phyloP scores from a whole-genome alignment of 2,329 filamentous ascomycete species.

The Beauveria australis region DNA sequence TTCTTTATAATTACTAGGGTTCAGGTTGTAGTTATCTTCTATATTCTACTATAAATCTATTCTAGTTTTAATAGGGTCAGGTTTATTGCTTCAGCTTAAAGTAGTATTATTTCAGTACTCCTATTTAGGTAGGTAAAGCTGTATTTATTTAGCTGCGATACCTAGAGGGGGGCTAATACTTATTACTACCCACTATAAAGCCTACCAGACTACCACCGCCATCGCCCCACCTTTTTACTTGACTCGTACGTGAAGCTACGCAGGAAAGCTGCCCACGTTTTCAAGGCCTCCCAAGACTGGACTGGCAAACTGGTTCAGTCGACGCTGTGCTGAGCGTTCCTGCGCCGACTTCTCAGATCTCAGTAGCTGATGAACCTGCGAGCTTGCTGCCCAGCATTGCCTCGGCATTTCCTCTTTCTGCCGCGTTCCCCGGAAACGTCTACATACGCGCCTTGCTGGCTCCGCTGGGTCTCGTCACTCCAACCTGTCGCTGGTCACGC shows the following conservation, averaged over 20 bases:
- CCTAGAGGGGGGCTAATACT: no score
- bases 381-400: background rate
- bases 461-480: background rate
- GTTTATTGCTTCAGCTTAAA: no score
- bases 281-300: background rate
- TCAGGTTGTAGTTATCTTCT: no score
- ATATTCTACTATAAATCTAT: no score
- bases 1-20: no score
- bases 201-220: background rate
- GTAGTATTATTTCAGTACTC: no score
- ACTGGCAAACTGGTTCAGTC: background rate
- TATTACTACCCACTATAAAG: no score
- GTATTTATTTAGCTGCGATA: no score
- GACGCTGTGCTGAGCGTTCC: background rate
- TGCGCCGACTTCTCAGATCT: background rate
- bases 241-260: background rate
- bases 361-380: background rate
- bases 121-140: no score
- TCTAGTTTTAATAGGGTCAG: no score
- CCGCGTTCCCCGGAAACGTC: background rate
- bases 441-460: background rate
- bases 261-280: slow-evolving; percentile 3
- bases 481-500: background rate
- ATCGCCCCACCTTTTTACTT: background rate
- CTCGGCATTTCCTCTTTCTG: background rate